Evolutionary conservation across 192 early-diverging fungal genomes (phyloP), one percentile per base, ranked within the genome.

Genomic region (Irineochytrium annulatum): DNA sequence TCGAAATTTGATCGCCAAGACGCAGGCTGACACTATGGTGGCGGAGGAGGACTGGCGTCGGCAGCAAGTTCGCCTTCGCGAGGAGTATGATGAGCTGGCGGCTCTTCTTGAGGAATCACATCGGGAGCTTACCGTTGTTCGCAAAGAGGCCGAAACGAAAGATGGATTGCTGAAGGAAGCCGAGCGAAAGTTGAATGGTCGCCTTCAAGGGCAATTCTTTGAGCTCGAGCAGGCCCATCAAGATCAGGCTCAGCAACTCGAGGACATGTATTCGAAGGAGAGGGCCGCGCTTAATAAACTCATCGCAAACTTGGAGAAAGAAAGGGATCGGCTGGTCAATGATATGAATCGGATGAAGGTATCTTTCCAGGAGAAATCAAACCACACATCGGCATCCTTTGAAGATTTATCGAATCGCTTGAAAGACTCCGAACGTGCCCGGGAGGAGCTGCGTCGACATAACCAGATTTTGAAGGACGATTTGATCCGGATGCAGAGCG

Each of bases 31-130:
- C n/a, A 61, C 41, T 39, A 64, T 69, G 52, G 60, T 43, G 3
- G 67, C 60, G 3, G 66, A 68, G 37, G 34, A 63, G 16, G 59
- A 71, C 24, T 43, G 60, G 41, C 28, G 55, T 6, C 56, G 49
- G 27, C 57, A 67, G 43, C 20, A 39, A 11, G 48, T 62, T 16
- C 53, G 55, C 4, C 55, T 74, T 14, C 19, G 69, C 3, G 69
- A 71, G 39, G 73, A 75, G 39, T 68, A 68, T 48, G 73, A 75
- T 45, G 73, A 75, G 53, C 54, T 75, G 5, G 73, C 43, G 4
- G 45, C 35, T 29, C 28, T 74, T 30, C 49, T 69, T 31, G 73
- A 72, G 30, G 65, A 61, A 22, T 20, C 65, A 6, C 55, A 56
- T 16, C 34, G 41, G 3, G 73, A 75, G 24, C 52, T 51, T 5